These are phyloP conservation scores for Tothia fuscella DNA, from an alignment of 2,329 filamentous ascomycete species.

Conservation along the genomic window DNA sequence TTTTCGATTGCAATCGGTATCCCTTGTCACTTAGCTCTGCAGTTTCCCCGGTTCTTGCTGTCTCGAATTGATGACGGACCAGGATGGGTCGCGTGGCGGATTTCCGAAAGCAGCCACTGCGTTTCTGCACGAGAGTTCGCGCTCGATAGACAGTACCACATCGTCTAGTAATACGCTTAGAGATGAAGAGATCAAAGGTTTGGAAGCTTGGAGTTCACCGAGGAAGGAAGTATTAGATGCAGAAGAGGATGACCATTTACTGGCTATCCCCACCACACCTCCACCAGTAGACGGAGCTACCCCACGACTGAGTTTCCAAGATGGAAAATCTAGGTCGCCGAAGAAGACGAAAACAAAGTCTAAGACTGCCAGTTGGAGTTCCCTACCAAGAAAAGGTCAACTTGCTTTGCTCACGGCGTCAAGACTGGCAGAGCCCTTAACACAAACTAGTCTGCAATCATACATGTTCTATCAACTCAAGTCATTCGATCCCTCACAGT, in stretches of 20 bases:
- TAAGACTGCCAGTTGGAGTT: conserved; percentile 52
- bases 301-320: too few species aligned
- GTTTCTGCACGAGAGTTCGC: too few species aligned
- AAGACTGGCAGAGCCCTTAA: conserved; percentile 69
- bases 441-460: conserved; percentile 63
- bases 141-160: neutral
- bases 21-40: too few species aligned
- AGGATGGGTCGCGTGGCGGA: too few species aligned
- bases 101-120: too few species aligned
- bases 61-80: too few species aligned
- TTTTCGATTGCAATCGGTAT: too few species aligned
- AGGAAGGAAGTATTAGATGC: neutral
- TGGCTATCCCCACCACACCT: neutral
- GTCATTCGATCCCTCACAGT: conserved; percentile 52
- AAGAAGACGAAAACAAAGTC: conserved; percentile 19
- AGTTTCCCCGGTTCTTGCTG: too few species aligned
- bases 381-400: conserved; percentile 66
- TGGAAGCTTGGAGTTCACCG: neutral
- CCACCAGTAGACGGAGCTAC: neutral
- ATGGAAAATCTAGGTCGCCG: too few species aligned
- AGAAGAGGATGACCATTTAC: neutral
- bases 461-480: conserved; percentile 87
- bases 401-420: conserved; percentile 66
- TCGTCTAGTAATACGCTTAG: neutral
- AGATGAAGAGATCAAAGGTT: neutral